Evolutionary conservation across 2,329 filamentous ascomycete genomes (phyloP).

Genomic region (Talaromyces islandicus): DNA sequence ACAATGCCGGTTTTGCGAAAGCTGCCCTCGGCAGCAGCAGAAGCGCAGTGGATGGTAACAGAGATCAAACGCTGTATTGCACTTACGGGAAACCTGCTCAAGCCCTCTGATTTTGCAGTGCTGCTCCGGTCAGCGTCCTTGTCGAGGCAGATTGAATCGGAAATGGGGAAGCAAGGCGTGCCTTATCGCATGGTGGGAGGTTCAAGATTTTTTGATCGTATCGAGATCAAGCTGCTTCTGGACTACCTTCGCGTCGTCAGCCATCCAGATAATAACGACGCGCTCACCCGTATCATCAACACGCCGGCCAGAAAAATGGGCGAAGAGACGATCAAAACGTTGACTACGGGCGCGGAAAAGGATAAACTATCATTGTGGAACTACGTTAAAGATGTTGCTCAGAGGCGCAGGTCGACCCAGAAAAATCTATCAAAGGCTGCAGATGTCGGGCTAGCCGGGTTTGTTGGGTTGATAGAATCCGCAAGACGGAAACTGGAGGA

Average conservation of each 20-base stretch:
- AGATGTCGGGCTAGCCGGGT: constrained; percentile 51
- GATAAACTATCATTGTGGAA: constrained; percentile 68
- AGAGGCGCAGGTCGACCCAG: constrained; percentile 46
- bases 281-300: constrained; percentile 77
- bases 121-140: constrained; percentile 77
- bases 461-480: constrained; percentile 56
- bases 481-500: constrained; percentile 50
- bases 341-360: constrained; percentile 71
- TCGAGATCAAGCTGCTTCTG: constrained; percentile 78
- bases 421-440: constrained; percentile 52
- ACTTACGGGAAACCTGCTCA: constrained; percentile 68
- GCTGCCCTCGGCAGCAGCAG: constrained; percentile 61
- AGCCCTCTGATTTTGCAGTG: constrained; percentile 74
- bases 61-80: constrained; percentile 68
- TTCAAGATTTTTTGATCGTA: constrained; percentile 82
- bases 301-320: constrained; percentile 75
- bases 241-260: constrained; percentile 84
- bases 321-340: constrained; percentile 65
- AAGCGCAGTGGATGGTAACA: constrained; percentile 82
- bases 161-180: constrained; percentile 72
- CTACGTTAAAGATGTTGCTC: constrained; percentile 56
- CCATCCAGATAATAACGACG: constrained; percentile 82
- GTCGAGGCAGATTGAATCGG: constrained; percentile 79
- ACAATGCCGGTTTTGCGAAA: constrained; percentile 74
- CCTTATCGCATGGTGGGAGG: constrained; percentile 92